Evolutionary conservation across 192 early-diverging fungal species (phyloP), one percentile per base, ranked within the genome.

Genomic region (Backusella mclennaniae): DNA sequence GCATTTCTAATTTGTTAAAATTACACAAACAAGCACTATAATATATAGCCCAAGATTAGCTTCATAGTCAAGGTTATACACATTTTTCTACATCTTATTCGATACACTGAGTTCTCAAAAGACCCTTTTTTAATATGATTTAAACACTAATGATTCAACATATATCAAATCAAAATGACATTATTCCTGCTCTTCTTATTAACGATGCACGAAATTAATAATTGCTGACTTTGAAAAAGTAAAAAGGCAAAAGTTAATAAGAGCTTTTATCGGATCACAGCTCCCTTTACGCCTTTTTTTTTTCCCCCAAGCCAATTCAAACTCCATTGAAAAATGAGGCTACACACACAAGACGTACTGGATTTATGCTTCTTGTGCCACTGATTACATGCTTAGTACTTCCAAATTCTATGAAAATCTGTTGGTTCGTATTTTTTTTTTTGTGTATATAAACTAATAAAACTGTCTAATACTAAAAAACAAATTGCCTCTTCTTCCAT

Each of bases 1-100:
- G 46, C 46, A 49, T 49, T 59, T 59, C 53, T 23, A 59, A 59
- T 59, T 59, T 59, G 53, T 59, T 59, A 59, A 59, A 59, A 59
- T 59, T 59, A 59, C 53, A 59, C 53, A 59, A 59, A 59, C 6
- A 26, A 59, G 53, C 53, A 59, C 53, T 59, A 59, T 3, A 3
- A 26, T 59, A 59, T 11, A 59, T 59, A 59, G 21, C 7, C 23
- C 53, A 59, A 59, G 53, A 59, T 59, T 59, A 59, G 53, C 2
- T 59, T 26, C 23, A 26, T 26, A 19, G 19, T 26, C 21, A 23
- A 59, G n/a, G 53, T 59, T 59, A 59, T 59, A 59, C 53, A 59
- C 52, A 21, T 21, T 7, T 21, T 53, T 53, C 5, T 53, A 53
- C n/a, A 53, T 8, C 7, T 53, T 53, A 53, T 53, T 53, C 52